Conservation (phyloP, 129 eudicot species). For the Pulicaria dysenterica region DNA sequence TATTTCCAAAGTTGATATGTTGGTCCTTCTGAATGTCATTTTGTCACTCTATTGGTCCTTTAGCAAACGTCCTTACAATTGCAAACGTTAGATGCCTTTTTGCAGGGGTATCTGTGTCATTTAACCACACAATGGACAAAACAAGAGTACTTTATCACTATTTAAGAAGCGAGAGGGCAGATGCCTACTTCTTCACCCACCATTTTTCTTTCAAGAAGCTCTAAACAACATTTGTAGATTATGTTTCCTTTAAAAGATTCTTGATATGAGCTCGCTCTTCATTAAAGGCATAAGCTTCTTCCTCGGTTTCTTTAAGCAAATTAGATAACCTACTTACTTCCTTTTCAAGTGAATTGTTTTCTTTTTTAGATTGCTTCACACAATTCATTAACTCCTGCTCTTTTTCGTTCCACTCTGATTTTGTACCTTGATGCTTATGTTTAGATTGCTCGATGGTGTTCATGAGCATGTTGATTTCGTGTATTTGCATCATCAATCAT, state of each 20-base stretch:
- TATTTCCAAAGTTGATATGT: too few species aligned
- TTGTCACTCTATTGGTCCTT: too few species aligned
- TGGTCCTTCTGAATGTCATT: too few species aligned
- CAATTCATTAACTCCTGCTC: slow-evolving; percentile 52
- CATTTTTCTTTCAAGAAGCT: too few species aligned
- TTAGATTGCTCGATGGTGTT: slow-evolving; percentile 57
- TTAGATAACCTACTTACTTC: slow-evolving; percentile 50
- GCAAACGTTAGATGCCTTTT: too few species aligned
- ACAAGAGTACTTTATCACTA: too few species aligned
- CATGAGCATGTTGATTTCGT: slow-evolving; percentile 67
- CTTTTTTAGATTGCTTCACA: slow-evolving; percentile 51
- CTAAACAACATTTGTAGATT: too few species aligned
- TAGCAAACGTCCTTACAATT: too few species aligned
- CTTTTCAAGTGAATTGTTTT: slow-evolving; percentile 52
- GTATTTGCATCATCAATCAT: slow-evolving; percentile 87
- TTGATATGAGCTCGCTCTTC: slow-evolving; percentile 59
- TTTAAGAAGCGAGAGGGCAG: too few species aligned
- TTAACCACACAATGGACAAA: too few species aligned
- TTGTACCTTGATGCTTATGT: slow-evolving; percentile 45
- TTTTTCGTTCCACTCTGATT: slow-evolving; percentile 78
- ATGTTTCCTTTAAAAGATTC: slow-evolving; percentile 60
- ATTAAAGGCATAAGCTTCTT: slow-evolving; percentile 55
- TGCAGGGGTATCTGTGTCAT: too few species aligned
- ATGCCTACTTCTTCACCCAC: too few species aligned
- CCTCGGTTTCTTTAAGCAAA: slow-evolving; percentile 62